Base-by-base conservation (phyloP, 2,329 filamentous ascomycete species). In the Epichloe festucae region DNA sequence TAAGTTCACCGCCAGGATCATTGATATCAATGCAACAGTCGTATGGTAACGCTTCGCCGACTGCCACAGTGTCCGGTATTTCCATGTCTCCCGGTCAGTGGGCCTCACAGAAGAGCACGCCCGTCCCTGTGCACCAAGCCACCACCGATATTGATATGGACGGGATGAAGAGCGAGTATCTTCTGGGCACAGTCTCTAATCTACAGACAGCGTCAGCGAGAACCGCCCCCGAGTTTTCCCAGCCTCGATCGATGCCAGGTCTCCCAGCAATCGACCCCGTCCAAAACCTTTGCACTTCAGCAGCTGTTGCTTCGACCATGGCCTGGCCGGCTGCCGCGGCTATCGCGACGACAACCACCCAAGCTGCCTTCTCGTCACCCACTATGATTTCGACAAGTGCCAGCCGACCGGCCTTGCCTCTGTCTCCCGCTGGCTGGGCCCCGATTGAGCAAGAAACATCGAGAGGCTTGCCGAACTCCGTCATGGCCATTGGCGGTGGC, bases 321-420 rank as follows among this genome's bases (percentile, higher is more conserved):
- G 40, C 57, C 31, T 67, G 64, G 60, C 64, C 65, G 36, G 72
- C 73, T 31, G 61, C 59, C 47, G 67, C 73, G 8, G 65, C 65
- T 5, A 70, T 72, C 63, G 59, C 67, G 3, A 73, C 73, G 3
- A 74, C 74, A 12, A 64, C 70, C n/a, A 66, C 73, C 7, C 71
- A 71, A 44, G 75, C 73, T 60, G 65, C 64, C 23, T 76, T 71
- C 56, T 76, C 74, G 3, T 73, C 74, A 3, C 69, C 58, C 10
- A 58, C 72, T 17, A 17, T 42, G 21, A 19, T 51, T 11, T 23
- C 45, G 15, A 27, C 40, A 8, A 10, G 21, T 40, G 21, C 39
- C 10, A 44, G 46, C n/a, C 31, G 47, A 21, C 71, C 72, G 6
- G 71, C 72, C 14, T 64, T 61, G 44, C 58, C 64, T 23, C n/a